Conservation (phyloP, 179 eudicot species). For the Beta macrorhiza region DNA sequence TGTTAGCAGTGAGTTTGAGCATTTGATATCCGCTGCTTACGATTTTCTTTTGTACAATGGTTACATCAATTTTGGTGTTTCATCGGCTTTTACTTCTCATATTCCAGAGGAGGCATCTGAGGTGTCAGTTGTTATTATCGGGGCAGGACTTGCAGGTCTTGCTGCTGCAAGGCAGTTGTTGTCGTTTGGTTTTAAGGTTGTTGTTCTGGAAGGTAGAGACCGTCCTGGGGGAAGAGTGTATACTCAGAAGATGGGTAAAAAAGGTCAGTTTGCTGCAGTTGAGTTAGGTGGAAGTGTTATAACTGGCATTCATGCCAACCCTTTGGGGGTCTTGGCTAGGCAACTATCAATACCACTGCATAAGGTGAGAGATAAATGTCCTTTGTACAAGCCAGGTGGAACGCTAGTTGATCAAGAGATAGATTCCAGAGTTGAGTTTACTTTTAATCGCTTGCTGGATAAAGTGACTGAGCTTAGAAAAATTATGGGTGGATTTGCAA, state of each 20-base stretch:
- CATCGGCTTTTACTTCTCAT: constrained; percentile 50
- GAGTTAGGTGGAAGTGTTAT: constrained; percentile 97
- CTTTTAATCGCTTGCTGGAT: constrained; percentile 74
- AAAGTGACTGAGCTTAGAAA: constrained; percentile 74
- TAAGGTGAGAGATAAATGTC: constrained; percentile 86
- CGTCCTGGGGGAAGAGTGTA: constrained; percentile 96
- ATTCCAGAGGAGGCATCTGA: constrained; percentile 63
- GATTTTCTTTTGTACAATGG: constrained; percentile 83
- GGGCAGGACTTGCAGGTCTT: constrained; percentile 93
- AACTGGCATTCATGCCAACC: constrained; percentile 94
- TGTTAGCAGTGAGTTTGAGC: constrained; percentile 70
- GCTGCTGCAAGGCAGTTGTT: constrained; percentile 95
- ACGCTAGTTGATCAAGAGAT: constrained; percentile 49
- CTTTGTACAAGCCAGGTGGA: constrained; percentile 83
- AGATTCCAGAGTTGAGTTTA: constrained; percentile 62
- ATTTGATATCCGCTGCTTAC: constrained; percentile 72
- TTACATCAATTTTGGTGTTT: constrained; percentile 88
- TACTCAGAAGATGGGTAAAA: constrained; percentile 74
- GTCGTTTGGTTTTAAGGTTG: constrained; percentile 79
- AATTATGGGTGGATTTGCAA: constrained; percentile 64
- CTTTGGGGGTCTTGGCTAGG: constrained; percentile 89
- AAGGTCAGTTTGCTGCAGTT: constrained; percentile 63
- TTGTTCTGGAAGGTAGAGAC: constrained; percentile 83
- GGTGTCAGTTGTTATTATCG: constrained; percentile 82
- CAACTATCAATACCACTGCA: constrained; percentile 87